Percentiles rank a stretch among this genome's conserved stretches.
phyloP scores from a whole-genome alignment of 257 asterid genomes.

The Knoxia roxburghii region DNA sequence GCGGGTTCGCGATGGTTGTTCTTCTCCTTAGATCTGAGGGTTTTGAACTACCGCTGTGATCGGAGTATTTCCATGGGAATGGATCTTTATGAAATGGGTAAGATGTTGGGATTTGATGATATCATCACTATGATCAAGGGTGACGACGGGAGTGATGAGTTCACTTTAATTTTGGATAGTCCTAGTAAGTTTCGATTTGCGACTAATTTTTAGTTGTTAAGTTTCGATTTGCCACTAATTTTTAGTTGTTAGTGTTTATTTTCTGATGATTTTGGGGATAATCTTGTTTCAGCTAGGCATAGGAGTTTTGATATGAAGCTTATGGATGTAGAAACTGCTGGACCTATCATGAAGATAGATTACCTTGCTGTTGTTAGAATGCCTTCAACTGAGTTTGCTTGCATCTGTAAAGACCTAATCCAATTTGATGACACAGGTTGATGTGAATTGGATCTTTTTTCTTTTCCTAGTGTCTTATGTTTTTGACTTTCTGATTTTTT shows the following conservation, averaged over 20 bases:
- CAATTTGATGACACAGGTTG: constrained; percentile 39
- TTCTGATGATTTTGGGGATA: no score
- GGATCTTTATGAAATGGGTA: constrained; percentile 33
- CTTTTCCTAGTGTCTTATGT: not conserved
- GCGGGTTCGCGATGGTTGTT: constrained; percentile 40
- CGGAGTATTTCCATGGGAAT: constrained; percentile 41
- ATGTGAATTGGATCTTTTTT: no score
- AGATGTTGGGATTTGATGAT: constrained; percentile 38
- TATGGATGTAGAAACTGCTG: no score
- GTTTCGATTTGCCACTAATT: no score
- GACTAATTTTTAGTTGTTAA: no score
- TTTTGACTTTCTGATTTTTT: no score
- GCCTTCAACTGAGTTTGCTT: constrained; percentile 37
- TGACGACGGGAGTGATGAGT: constrained; percentile 38
- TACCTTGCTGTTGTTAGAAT: no score
- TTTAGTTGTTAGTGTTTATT: no score
- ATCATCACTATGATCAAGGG: constrained; percentile 41
- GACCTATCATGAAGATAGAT: no score
- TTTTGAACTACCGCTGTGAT: constrained; percentile 38
- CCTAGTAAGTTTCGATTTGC: no score
- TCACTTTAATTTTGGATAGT: constrained; percentile 46
- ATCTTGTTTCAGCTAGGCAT: no score
- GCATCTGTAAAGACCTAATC: constrained; percentile 37
- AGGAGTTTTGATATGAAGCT: no score
- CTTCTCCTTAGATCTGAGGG: constrained; percentile 43